A percentile compares a stretch with the other conserved stretches of the same genome.
phyloP scores from a whole-genome alignment of 306 rosid species.

The Hippophae gyantsensis region DNA sequence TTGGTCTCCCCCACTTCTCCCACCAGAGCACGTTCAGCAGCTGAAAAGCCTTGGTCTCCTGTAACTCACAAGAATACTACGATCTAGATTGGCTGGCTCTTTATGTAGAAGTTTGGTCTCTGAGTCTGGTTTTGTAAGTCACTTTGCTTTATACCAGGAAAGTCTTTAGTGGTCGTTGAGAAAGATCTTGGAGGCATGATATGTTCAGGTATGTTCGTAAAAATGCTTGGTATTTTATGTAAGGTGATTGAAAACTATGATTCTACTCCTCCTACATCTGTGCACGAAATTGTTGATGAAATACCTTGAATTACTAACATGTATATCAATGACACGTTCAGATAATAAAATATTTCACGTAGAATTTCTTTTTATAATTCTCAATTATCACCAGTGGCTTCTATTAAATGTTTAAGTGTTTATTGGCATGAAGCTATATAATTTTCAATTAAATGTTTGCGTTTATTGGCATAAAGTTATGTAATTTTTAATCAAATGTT shows the following conservation, averaged over 20 bases:
- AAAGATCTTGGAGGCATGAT: conserved; percentile 13
- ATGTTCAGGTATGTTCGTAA: conserved; percentile 22
- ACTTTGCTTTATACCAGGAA: not conserved
- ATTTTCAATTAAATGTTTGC: too few species aligned
- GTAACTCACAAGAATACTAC: conserved; percentile 25
- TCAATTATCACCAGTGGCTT: too few species aligned
- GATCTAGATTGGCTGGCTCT: conserved; percentile 11
- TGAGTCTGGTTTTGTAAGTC: conserved; percentile 8
- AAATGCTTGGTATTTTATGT: conserved; percentile 15
- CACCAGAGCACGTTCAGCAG: conserved; percentile 65
- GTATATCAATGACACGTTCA: conserved; percentile 11
- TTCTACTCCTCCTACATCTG: conserved; percentile 7
- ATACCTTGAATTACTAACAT: conserved; percentile 10
- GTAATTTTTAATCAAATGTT: too few species aligned
- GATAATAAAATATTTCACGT: not conserved
- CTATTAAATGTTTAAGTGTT: too few species aligned
- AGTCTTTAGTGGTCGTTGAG: not conserved
- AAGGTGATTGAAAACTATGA: conserved; percentile 4
- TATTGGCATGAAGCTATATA: too few species aligned
- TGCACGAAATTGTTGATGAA: conserved; percentile 22
- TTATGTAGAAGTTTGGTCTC: conserved; percentile 17
- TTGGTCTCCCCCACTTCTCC: conserved; percentile 62
- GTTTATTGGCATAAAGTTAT: too few species aligned
- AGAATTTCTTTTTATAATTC: too few species aligned
- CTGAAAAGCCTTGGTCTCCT: conserved; percentile 62